A percentile compares a stretch with the other conserved stretches of the same genome.
phyloP scores from a whole-genome alignment of 1,139 yeast species.

The Spathaspora jeffriesii region DNA sequence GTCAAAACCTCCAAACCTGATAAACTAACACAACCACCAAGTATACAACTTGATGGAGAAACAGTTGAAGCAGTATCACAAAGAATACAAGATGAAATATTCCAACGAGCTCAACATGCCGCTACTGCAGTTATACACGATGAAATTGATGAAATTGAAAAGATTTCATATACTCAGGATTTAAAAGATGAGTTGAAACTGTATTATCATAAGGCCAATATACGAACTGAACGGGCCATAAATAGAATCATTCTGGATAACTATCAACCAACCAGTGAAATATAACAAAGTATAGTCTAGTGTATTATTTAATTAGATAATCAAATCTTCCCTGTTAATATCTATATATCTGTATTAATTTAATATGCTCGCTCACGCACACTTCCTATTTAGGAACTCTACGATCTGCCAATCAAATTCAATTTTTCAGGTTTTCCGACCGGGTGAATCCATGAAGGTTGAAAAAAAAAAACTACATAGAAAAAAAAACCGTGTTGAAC shows the following conservation, averaged over 20 bases:
- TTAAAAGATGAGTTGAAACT: constrained; percentile 29
- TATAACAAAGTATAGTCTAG: too few species aligned
- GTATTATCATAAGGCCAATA: constrained; percentile 27
- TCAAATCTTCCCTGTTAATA: too few species aligned
- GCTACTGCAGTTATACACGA: constrained; percentile 10
- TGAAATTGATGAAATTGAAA: neutral
- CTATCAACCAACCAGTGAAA: constrained; percentile 9
- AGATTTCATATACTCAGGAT: constrained; percentile 19
- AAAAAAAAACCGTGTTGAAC: too few species aligned
- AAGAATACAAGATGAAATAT: constrained; percentile 23
- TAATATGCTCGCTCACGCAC: constrained; percentile 6
- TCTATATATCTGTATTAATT: too few species aligned
- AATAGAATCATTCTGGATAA: constrained; percentile 24
- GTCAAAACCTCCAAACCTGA: neutral
- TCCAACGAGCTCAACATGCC: constrained; percentile 16
- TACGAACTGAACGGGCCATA: constrained; percentile 29
- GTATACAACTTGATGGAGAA: constrained; percentile 16
- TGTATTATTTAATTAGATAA: neutral
- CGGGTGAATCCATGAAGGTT: constrained; percentile 6
- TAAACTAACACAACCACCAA: constrained; percentile 10
- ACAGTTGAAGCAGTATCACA: constrained; percentile 29
- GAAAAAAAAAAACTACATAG: constrained; percentile 10
- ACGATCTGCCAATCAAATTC: constrained; percentile 37
- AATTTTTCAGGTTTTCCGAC: constrained; percentile 7
- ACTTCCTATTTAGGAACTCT: constrained; percentile 35